phyloP scores from a whole-genome alignment of 495 filamentous ascomycete genomes.

The Podospora anserina region DNA sequence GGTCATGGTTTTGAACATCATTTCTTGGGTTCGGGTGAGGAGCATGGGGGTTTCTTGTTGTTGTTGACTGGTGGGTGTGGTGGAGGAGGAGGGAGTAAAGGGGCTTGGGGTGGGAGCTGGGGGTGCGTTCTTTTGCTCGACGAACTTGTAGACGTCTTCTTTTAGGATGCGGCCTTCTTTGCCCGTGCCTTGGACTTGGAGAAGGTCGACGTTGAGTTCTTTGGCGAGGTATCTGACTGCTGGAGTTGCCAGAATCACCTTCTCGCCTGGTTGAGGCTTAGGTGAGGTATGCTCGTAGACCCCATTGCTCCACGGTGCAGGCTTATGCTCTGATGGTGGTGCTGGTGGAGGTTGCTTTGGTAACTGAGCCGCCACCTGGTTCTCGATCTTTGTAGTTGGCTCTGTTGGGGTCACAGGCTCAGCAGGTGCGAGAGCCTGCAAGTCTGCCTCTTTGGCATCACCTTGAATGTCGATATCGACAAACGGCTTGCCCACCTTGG shows the following conservation, averaged over 20 bases:
- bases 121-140: constrained; percentile 41
- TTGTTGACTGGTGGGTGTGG: constrained; percentile 40
- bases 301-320: constrained; percentile 2
- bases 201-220: constrained; percentile 70
- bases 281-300: constrained; percentile 1
- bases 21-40: constrained; percentile 74
- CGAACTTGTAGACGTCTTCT: constrained; percentile 83
- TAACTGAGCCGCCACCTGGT: background rate
- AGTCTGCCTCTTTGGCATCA: constrained; percentile 43
- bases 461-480: constrained; percentile 72
- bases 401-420: constrained; percentile 22
- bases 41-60: constrained; percentile 64
- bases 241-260: constrained; percentile 78
- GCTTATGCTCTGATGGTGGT: constrained; percentile 2
- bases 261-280: constrained; percentile 42
- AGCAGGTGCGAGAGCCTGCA: constrained; percentile 26
- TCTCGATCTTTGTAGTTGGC: background rate
- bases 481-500: constrained; percentile 83
- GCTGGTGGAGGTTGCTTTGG: constrained; percentile 8
- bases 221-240: constrained; percentile 87
- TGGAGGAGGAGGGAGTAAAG: constrained; percentile 18
- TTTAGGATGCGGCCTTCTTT: constrained; percentile 90
- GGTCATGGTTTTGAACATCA: constrained; percentile 99
- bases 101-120: constrained; percentile 19
- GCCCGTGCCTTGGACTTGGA: constrained; percentile 76